Evolutionary conservation across 257 asterid genomes (phyloP), one percentile per base, ranked within the genome.

Genomic region (Rhazya stricta): DNA sequence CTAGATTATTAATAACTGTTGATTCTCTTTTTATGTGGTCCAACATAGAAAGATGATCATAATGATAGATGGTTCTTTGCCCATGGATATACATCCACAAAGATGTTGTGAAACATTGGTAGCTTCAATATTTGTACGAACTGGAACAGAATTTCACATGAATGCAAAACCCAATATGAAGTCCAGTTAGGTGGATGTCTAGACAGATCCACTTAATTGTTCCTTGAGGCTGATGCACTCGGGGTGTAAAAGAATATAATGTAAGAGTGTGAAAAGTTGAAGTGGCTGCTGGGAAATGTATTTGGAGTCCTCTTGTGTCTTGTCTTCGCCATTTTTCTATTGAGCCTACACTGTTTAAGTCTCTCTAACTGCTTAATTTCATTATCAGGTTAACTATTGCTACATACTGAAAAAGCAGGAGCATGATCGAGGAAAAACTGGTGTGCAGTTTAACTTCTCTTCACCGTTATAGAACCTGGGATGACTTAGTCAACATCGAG

Each of bases 401-500:
- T 77, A 91, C 83, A 79, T 93, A 45, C 74, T 93, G 90, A 90
- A 86, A 82, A 90, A 90, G 82, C 88, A 79, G 16, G 94, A 81
- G 79, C 90, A 85, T 32, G 98, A 93, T 72, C 90, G 81, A 29
- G 98, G 94, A 80, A 90, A 85, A 88, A 87, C 87, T 48, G 99
- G 99, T n/a, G 69, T 94, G 74, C 99, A 92, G 74, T 94, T 94
- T 82, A 83, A 88, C 93, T 94, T 94, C 89, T 89, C 99, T 71
- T 86, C 96, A 32, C 88, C 96, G 37, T 82, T 62, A 36, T 94
- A 83, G 85, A 69, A 67, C 39, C 66, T 71, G 74, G 63, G 70
- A 61, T 75, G 63, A 54, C 63, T 25, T 46, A 41, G 32, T 67
- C 50, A 65, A 36, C 69, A 32, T 54, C 54, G 42, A 58, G 50